Percentiles rank a stretch among this genome's conserved stretches.
These are phyloP conservation scores for Ogataea paraovalis DNA, from an alignment of 805 yeast species.

Conservation along the genomic window DNA sequence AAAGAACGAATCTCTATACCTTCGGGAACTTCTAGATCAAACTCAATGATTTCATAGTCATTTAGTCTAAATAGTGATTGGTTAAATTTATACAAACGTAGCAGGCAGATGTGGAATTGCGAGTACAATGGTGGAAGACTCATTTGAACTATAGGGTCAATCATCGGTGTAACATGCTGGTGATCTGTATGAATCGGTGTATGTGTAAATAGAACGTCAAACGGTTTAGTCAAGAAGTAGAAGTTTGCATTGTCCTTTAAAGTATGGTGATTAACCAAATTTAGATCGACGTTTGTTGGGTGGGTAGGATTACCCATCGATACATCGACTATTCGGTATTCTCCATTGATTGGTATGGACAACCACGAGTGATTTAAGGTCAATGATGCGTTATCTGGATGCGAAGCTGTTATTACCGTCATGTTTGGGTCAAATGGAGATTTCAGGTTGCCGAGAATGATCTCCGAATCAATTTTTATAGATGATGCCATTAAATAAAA, in stretches of 20 bases:
- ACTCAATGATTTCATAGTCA: conserved; percentile 76
- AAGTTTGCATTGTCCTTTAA: conserved; percentile 31
- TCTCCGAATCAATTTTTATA: conserved; percentile 67
- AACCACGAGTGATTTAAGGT: conserved; percentile 87
- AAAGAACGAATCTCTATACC: conserved; percentile 65
- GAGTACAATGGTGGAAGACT: conserved; percentile 87
- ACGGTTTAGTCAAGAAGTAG: conserved; percentile 78
- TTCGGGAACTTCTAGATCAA: conserved; percentile 67
- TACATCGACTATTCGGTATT: conserved; percentile 78
- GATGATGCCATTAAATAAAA: conserved; percentile 69
- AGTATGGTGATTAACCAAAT: conserved; percentile 28
- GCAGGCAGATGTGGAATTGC: conserved; percentile 58
- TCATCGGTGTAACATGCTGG: conserved; percentile 84
- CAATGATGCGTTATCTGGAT: conserved; percentile 42
- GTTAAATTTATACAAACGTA: conserved; percentile 65
- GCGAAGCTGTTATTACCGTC: neutral
- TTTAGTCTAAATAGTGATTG: conserved; percentile 69
- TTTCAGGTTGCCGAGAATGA: conserved; percentile 80
- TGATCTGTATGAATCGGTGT: conserved; percentile 74
- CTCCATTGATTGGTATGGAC: conserved; percentile 67
- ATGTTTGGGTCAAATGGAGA: conserved; percentile 57
- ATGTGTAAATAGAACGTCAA: conserved; percentile 75
- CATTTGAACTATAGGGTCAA: conserved; percentile 72
- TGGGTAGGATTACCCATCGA: conserved; percentile 58
- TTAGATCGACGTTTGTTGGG: conserved; percentile 43